Evolutionary conservation across 2,329 filamentous ascomycete genomes (phyloP).

Genomic region (Ploettnerulaceae sp.): DNA sequence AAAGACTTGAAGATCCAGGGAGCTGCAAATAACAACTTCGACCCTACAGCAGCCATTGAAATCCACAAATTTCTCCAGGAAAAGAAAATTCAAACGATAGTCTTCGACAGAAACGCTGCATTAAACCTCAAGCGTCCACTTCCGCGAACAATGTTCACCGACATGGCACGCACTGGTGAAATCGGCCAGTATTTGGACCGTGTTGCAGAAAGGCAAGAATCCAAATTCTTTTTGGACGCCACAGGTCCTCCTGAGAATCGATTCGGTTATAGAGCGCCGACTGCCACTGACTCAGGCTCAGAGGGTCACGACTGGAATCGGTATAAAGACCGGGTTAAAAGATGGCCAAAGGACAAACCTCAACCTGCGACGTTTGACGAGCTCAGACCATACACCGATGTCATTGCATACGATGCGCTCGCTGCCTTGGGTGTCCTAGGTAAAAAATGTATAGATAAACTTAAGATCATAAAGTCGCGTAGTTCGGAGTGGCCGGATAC

Average conservation of each 20-base stretch:
- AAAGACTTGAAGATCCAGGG: not conserved
- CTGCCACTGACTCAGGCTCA: not conserved
- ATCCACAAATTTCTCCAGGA: constrained; percentile 13
- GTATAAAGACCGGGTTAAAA: too few species aligned
- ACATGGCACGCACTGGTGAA: not conserved
- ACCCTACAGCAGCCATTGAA: not conserved
- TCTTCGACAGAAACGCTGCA: constrained; percentile 14
- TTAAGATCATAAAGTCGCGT: not conserved
- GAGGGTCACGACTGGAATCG: not conserved
- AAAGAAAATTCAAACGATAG: constrained; percentile 8
- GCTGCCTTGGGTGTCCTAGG: too few species aligned
- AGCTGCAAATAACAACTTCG: constrained; percentile 19
- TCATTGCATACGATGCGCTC: not conserved
- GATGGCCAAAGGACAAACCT: not conserved
- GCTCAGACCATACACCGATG: not conserved
- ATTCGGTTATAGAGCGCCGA: not conserved
- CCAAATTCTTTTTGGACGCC: not conserved
- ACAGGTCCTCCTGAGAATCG: not conserved
- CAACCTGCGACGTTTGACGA: not conserved
- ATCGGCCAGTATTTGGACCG: not conserved
- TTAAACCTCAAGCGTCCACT: not conserved
- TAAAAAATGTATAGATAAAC: too few species aligned
- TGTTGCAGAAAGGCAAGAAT: not conserved
- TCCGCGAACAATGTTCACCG: not conserved
- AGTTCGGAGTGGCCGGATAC: not conserved